Evolutionary conservation across 768 basidiomycete species (phyloP), one percentile per base, ranked within the genome.

Genomic region (Tylopilus rubrobrunneus): DNA sequence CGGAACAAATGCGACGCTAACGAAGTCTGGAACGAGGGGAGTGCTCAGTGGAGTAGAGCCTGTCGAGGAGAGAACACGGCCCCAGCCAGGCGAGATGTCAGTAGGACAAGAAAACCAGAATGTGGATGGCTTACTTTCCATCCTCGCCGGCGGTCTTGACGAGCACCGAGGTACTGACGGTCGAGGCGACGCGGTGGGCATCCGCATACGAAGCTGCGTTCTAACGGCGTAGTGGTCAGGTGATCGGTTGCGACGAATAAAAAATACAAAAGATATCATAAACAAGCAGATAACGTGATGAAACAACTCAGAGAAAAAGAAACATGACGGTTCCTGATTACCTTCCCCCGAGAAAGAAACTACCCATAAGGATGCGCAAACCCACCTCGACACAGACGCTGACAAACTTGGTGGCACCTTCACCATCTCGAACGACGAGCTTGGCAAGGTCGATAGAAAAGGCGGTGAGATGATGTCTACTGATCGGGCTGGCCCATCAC

Each of bases 141-240:
- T 98, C 96, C 73, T 98, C 89, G 23, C 97, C 96, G 62, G 97
- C 97, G 0, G 92, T 95, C 70, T 99, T 99, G 53, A 98, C 92
- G 7, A 99, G 78, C 0, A 93, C 89, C 1, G 94, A 97, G 2
- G 92, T 96, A 7, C 94, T 94, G 49, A 99, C 86, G 2, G 82
- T 84, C 6, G 92, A 91, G 0, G 97, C 97, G 36, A 99, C 82
- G n/a, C 77, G 78, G 66, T 93, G 93, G 2, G 96, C 96, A 56
- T 94, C 90, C 42, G 78, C 75, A 63, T 91, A 96, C 0, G 85
- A 80, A 1, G 85, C 79, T 0, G 93, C 94, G 46, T 88, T 87
- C 88, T 93, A 47, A 48, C 42, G 19, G 19, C 12, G 45, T 25
- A 19, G 4, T 4, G 7, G 48, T 69, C 41, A 64, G 65, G 31